Percentiles rank a stretch among this genome's conserved stretches.
Evolutionary conservation across 2,329 filamentous ascomycete genomes (phyloP).

Genomic region (Leptographium radiaticola): DNA sequence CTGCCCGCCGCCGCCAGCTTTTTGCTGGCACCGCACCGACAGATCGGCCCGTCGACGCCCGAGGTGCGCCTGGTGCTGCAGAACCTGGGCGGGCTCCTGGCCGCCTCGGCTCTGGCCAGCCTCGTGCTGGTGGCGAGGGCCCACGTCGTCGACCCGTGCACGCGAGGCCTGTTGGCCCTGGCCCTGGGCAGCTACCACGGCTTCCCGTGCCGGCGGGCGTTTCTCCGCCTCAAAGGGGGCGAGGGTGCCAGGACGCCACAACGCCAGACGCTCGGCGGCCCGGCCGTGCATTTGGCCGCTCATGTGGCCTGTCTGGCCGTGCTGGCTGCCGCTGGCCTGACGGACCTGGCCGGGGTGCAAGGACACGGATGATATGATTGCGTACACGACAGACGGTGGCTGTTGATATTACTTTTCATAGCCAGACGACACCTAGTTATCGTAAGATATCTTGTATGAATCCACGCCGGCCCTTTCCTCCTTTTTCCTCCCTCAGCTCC

Average conservation of each 20-base stretch:
- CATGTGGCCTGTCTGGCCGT: conserved; percentile 25
- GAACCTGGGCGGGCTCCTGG: conserved; percentile 33
- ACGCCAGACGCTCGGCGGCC: conserved; percentile 28
- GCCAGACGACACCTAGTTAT: too few species aligned
- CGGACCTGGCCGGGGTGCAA: conserved; percentile 1
- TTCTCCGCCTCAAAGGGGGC: conserved; percentile 17
- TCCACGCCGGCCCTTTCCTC: too few species aligned
- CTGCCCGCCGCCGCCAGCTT: conserved; percentile 30
- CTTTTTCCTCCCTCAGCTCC: not conserved
- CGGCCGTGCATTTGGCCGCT: conserved; percentile 28
- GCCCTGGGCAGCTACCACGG: conserved; percentile 35
- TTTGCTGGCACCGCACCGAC: conserved; percentile 25
- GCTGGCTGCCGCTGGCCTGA: conserved; percentile 17
- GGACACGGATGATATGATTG: not conserved
- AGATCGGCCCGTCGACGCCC: conserved; percentile 25
- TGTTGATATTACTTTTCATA: too few species aligned
- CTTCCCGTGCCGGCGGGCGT: conserved; percentile 33
- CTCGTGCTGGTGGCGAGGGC: conserved; percentile 20
- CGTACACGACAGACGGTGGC: too few species aligned
- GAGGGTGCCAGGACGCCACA: conserved; percentile 9
- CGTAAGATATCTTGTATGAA: too few species aligned
- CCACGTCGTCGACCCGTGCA: not conserved
- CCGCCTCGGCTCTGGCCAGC: conserved; percentile 30
- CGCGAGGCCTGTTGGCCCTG: conserved; percentile 21
- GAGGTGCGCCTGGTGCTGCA: conserved; percentile 29